These are phyloP conservation scores for Perilla frutescens DNA, from an alignment of 257 asterid genomes.

Conservation along the genomic window DNA sequence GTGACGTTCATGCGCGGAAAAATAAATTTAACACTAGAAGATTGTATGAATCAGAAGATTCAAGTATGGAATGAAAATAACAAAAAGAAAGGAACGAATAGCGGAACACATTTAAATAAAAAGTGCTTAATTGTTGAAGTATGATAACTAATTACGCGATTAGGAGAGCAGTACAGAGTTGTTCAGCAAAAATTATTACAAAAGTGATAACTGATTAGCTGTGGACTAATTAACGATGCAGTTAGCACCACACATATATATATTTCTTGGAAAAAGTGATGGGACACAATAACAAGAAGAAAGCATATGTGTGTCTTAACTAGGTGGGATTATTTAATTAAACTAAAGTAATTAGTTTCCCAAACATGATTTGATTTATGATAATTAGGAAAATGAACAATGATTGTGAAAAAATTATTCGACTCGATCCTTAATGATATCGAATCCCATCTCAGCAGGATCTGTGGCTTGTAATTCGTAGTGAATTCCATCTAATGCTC, in stretches of 20 bases:
- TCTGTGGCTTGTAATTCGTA: slow-evolving; percentile 87
- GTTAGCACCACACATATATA: slow-evolving; percentile 30
- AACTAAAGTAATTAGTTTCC: slow-evolving; percentile 38
- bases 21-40: too few relatives aligned
- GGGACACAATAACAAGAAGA: slow-evolving; percentile 30
- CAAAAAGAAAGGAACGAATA: background rate
- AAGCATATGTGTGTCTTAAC: slow-evolving; percentile 22
- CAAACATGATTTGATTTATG: slow-evolving; percentile 35
- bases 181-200: background rate
- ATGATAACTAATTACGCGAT: background rate
- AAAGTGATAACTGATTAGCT: slow-evolving; percentile 38
- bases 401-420: slow-evolving; percentile 34
- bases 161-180: background rate
- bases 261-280: slow-evolving; percentile 13
- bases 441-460: slow-evolving; percentile 90
- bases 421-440: slow-evolving; percentile 71
- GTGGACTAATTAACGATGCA: slow-evolving; percentile 25
- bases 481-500: slow-evolving; percentile 77
- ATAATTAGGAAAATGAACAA: slow-evolving; percentile 13
- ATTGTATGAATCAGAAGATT: background rate
- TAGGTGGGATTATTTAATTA: slow-evolving; percentile 48
- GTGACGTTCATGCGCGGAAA: background rate
- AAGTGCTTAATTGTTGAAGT: slow-evolving; percentile 15
- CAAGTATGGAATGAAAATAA: background rate
- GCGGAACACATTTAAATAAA: background rate